A percentile compares a stretch with the other conserved stretches of the same genome.
Conservation (phyloP, 2,329 filamentous ascomycete species). For the Penicillium olsonii region DNA sequence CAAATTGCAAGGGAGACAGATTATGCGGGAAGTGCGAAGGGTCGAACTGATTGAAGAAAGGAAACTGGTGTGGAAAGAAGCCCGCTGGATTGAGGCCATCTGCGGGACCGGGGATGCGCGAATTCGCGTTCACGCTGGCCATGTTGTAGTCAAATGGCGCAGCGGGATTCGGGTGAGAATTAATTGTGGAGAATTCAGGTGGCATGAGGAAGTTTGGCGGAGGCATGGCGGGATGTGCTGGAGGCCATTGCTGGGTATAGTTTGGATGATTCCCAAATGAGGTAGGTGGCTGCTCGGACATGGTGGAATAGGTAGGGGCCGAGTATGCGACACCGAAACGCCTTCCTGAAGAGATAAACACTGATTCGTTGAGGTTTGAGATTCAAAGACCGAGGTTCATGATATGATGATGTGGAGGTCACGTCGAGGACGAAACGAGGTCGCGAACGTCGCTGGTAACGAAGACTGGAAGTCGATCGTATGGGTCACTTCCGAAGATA, state of each 20-base stretch:
- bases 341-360: no score
- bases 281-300: constrained; percentile 52
- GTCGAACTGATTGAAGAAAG: constrained; percentile 36
- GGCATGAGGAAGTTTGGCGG: constrained; percentile 29
- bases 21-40: constrained; percentile 32
- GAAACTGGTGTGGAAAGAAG: constrained; percentile 33
- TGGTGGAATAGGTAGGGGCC: constrained; percentile 23
- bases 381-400: constrained; percentile 25
- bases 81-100: constrained; percentile 21
- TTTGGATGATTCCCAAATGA: constrained; percentile 42
- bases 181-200: constrained; percentile 25
- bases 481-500: no score
- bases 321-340: not conserved
- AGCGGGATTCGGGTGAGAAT: constrained; percentile 20
- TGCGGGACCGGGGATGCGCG: constrained; percentile 33
- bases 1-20: constrained; percentile 36
- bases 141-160: constrained; percentile 26
- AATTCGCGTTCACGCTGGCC: constrained; percentile 28
- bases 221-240: constrained; percentile 31
- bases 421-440: no score
- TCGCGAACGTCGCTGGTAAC: not conserved
- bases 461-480: no score
- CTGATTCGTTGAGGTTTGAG: not conserved
- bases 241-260: constrained; percentile 41
- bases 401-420: constrained; percentile 4